Evolutionary conservation across 192 early-diverging fungal genomes (phyloP).

Genomic region (Diversispora eburnea): DNA sequence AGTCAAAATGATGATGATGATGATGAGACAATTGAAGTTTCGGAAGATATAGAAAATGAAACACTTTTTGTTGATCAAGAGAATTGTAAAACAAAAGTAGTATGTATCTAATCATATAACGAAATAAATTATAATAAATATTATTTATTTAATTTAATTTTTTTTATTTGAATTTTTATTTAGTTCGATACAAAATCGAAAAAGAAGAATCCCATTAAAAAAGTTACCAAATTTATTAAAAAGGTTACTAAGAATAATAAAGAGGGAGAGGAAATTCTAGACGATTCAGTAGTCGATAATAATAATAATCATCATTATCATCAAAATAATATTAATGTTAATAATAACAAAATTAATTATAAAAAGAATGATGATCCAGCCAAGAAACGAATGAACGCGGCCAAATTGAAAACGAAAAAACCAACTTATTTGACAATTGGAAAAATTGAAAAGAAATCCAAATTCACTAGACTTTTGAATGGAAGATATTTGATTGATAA

Average conservation of each 20-base stretch:
- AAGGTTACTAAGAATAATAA: too few species aligned
- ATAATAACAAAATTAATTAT: too few species aligned
- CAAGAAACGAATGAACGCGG: background rate
- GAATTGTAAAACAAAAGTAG: background rate
- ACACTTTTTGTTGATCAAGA: background rate
- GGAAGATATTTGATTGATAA: slow-evolving; percentile 19
- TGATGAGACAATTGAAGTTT: background rate
- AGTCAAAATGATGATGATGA: background rate
- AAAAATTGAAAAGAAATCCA: slow-evolving; percentile 7
- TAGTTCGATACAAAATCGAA: too few species aligned
- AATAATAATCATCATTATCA: too few species aligned
- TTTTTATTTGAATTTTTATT: too few species aligned
- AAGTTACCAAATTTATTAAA: too few species aligned
- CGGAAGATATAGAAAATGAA: background rate
- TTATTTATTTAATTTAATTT: too few species aligned
- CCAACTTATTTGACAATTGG: background rate
- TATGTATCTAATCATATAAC: background rate
- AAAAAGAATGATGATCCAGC: background rate
- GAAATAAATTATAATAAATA: too few species aligned
- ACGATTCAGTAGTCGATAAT: too few species aligned
- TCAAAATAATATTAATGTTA: too few species aligned
- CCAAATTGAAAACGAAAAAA: background rate
- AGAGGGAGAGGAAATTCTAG: too few species aligned
- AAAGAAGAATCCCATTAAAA: too few species aligned
- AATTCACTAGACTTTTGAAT: slow-evolving; percentile 8